Evolutionary conservation across 2,329 filamentous ascomycete genomes (phyloP), one percentile per base, ranked within the genome.

Genomic region (Arthrobotrys entomopaga): DNA sequence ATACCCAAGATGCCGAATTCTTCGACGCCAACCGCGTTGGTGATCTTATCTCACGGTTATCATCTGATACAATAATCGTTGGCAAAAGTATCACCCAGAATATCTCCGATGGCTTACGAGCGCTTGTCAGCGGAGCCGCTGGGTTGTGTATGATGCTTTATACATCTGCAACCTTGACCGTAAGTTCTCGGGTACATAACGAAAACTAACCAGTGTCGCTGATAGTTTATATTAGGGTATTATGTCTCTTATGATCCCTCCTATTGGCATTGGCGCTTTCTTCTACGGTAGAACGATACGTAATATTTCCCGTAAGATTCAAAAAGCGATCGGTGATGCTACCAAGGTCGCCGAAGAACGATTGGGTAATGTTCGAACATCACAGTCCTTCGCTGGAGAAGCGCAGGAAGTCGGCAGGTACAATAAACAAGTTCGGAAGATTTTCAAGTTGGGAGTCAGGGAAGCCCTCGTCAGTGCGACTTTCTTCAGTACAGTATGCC

Each of bases 81-180:
- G 95, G 94, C 80, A 99, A 99, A 83, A 97, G 93, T 79, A 97
- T 99, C 77, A 99, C 95, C 0, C 94, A 98, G 80, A 99, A 99
- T 80, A 84, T 99, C 57, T 98, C 94, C 4, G 95, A 99, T 82
- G 95, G 95, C n/a, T 86, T 99, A 60, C 87, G 95, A 74, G 90
- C 95, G 15, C 83, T 95, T 34, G 94, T 99, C 75, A 97, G 93
- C 77, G 95, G 95, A 77, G 88, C 87, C 34, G 94, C 94, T 71
- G 96, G 95, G 1, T 91, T 99, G 79, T 87, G 87, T 57, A 89
- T 96, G 81, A 99, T 99, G 95, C 88, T 91, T n/a, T 98, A 92
- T 85, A 91, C 97, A 73, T 97, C 92, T 80, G 86, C 96, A 20
- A 65, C 65, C 34, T 20, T 72, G 20, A 76, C 73, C 20, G 65